Evolutionary conservation across 345 rosid genomes (phyloP).

Genomic region (Noccaea caerulescens): DNA sequence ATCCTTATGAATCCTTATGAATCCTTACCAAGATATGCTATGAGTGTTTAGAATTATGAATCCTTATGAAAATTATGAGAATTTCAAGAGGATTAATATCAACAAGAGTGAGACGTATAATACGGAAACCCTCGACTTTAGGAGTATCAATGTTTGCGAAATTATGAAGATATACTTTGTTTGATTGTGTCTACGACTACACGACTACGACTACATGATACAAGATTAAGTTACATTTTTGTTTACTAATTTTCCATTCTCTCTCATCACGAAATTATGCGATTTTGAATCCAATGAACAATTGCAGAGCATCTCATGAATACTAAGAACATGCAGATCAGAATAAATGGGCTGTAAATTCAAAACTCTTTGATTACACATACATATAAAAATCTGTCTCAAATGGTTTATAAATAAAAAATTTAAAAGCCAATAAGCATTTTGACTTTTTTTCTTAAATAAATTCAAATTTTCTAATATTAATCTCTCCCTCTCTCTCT

Average conservation of each 20-base stretch:
- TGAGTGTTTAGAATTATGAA: background rate
- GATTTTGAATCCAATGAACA: no score
- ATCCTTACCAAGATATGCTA: background rate
- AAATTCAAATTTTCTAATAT: slow-evolving; percentile 11
- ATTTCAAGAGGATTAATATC: background rate
- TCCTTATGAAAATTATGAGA: background rate
- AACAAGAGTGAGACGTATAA: background rate
- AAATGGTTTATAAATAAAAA: slow-evolving; percentile 15
- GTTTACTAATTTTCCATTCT: background rate
- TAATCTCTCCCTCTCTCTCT: background rate
- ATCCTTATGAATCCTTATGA: background rate
- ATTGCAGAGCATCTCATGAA: no score
- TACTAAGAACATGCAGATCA: no score
- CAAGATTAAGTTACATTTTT: no score
- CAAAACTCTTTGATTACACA: background rate
- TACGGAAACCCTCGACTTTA: slow-evolving; percentile 18
- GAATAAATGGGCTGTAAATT: background rate
- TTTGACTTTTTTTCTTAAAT: background rate
- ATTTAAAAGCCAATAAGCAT: slow-evolving; percentile 2
- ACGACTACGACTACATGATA: no score
- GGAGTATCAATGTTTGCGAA: slow-evolving; percentile 3
- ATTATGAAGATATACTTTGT: background rate
- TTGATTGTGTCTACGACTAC: background rate
- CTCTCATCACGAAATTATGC: background rate
- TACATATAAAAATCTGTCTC: background rate